These are phyloP conservation scores for Pleoardoris graminearum DNA, from an alignment of 2,329 filamentous ascomycete genomes.

Conservation along the genomic window DNA sequence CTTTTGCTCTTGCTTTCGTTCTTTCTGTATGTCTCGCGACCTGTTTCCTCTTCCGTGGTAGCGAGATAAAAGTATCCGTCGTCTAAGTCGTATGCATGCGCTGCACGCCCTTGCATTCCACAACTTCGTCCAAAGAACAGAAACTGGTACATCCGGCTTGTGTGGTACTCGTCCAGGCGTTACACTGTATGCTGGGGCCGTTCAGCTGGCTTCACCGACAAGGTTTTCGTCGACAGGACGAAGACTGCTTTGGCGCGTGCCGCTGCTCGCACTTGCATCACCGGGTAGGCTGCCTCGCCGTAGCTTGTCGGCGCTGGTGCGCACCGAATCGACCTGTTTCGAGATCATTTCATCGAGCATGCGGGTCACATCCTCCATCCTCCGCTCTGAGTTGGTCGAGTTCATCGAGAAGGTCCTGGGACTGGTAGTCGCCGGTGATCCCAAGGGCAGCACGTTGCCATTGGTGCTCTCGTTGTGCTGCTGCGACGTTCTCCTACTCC, in stretches of 20 bases:
- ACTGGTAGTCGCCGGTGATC: slow-evolving; percentile 28
- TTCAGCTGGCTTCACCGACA: slow-evolving; percentile 10
- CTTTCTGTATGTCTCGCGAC: slow-evolving; percentile 2
- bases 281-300: slow-evolving; percentile 34
- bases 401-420: slow-evolving; percentile 23
- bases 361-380: slow-evolving; percentile 88
- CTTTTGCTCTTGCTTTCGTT: neutral
- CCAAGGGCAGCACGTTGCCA: slow-evolving; percentile 33
- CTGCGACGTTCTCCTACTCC: slow-evolving; percentile 41
- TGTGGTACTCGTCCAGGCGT: neutral
- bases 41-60: slow-evolving; percentile 6
- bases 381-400: slow-evolving; percentile 57
- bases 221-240: slow-evolving; percentile 18
- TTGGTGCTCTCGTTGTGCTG: slow-evolving; percentile 38
- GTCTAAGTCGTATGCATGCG: slow-evolving; percentile 3
- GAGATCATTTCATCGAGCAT: slow-evolving; percentile 97
- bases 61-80: slow-evolving; percentile 3
- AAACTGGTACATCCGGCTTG: neutral
- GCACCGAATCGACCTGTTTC: slow-evolving; percentile 81
- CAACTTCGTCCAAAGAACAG: neutral
- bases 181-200: neutral
- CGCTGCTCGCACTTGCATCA: slow-evolving; percentile 64
- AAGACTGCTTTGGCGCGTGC: slow-evolving; percentile 51
- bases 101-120: slow-evolving; percentile 17
- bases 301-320: slow-evolving; percentile 70